Evolutionary conservation across 225 moss, liverwort and hornwort genomes (phyloP), one percentile per base, ranked within the genome.

Genomic region (Neckera pumila): DNA sequence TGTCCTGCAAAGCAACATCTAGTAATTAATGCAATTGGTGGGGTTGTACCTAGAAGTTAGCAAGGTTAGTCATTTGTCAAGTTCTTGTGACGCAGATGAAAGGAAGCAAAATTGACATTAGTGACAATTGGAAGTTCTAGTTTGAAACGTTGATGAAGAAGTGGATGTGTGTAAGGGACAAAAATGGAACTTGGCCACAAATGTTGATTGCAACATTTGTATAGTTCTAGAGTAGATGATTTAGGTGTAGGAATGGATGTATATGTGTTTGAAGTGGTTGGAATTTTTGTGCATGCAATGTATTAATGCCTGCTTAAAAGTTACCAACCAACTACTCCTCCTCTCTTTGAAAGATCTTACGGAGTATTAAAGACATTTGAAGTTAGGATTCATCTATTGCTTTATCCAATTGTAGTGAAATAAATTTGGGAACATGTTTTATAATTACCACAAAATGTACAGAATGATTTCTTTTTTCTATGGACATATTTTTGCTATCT

Each of bases 11-110:
- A 95, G 90, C 93, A 94, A 89, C 92, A 94, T 73, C 63, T 96
- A 86, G 84, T 94, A 83, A 91, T 94, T 91, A 94, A 98, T 94
- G 92, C 95, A 83, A 90, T 91, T 82, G 89, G 89, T 84, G 93
- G 90, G 88, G 92, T 95, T 86, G 93, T 96, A 64, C 92, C 93
- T 69, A 94, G 89, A 91, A 94, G 92, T 89, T 95, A 97, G 94
- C 84, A 89, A 91, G 90, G 93, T 93, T 84, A 89, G 89, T 90
- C 62, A 87, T 91, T 91, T 88, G 86, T 88, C 65, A 76, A 87
- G 85, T 58, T 87, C 87, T 85, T 76, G 79, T 64, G 70, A 69
- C 30, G 23, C 28, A 13, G 60, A 89, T 84, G 79, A 82, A 86
- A 79, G 74, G 63, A 66, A 53, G 83, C 34, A 86, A 73, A 25